Conservation (phyloP, 2,329 filamentous ascomycete species). For the Phyllosticta ampelicida region DNA sequence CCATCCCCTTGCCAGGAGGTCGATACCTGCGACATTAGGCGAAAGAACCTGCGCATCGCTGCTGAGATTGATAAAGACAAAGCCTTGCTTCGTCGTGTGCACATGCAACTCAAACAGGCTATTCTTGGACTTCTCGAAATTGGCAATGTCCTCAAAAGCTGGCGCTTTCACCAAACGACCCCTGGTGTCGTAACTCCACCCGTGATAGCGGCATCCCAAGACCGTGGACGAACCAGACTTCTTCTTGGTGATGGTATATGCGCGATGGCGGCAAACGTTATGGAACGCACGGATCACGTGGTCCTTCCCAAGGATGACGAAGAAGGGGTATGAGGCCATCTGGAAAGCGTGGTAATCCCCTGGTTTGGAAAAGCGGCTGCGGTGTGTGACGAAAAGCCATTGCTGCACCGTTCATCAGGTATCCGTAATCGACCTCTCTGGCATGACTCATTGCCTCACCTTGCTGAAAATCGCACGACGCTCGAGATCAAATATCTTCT, state of each 20-base stretch:
- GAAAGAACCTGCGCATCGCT: slow-evolving; percentile 8
- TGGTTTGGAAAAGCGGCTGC: slow-evolving; percentile 22
- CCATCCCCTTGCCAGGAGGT: slow-evolving; percentile 12
- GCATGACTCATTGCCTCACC: slow-evolving; percentile 17
- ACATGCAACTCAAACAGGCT: slow-evolving; percentile 20
- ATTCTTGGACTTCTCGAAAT: slow-evolving; percentile 28
- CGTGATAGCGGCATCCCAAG: slow-evolving; percentile 36
- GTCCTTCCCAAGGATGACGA: slow-evolving; percentile 29
- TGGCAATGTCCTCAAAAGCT: slow-evolving; percentile 27
- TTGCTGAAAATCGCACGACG: slow-evolving; percentile 40
- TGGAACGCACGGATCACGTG: slow-evolving; percentile 30
- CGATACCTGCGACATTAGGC: slow-evolving; percentile 11
- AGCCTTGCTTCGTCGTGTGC: slow-evolving; percentile 17
- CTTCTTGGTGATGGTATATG: slow-evolving; percentile 32
- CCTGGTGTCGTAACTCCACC: slow-evolving; percentile 36
- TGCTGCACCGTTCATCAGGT: slow-evolving; percentile 15
- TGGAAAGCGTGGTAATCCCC: slow-evolving; percentile 29
- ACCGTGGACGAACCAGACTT: slow-evolving; percentile 28
- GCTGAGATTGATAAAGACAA: slow-evolving; percentile 21
- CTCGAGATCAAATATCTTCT: slow-evolving; percentile 37
- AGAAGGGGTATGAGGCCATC: slow-evolving; percentile 29
- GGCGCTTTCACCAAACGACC: slow-evolving; percentile 36
- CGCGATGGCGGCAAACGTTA: slow-evolving; percentile 37
- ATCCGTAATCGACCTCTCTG: neutral
- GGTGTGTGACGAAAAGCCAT: slow-evolving; percentile 31